Conservation (phyloP, 495 filamentous ascomycete species). For the Penicillium angulare region DNA sequence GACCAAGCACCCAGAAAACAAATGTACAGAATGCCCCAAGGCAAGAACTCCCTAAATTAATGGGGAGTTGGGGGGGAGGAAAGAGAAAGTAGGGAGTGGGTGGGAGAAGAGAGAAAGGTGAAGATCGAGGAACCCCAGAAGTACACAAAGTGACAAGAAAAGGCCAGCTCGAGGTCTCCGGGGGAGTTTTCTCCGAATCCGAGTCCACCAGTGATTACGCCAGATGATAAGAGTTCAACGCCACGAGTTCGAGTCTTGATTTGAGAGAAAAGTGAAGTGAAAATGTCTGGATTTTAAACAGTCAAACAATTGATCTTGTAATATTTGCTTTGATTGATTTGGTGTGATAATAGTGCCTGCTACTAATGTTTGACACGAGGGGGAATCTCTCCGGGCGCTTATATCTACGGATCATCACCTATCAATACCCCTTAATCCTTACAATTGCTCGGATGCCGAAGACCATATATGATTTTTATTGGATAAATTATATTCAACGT, state of each 20-base stretch:
- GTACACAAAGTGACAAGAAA: slow-evolving; percentile 30
- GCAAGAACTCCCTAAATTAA: slow-evolving; percentile 12
- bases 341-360: too few relatives aligned
- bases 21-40: slow-evolving; percentile 18
- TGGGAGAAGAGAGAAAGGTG: slow-evolving; percentile 12
- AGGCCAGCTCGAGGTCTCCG: slow-evolving; percentile 35
- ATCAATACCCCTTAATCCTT: too few relatives aligned
- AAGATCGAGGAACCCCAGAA: slow-evolving; percentile 33
- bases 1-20: slow-evolving; percentile 14
- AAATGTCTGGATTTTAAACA: not conserved
- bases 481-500: too few relatives aligned
- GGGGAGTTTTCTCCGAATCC: slow-evolving; percentile 32
- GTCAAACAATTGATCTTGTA: not conserved
- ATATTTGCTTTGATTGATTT: too few relatives aligned
- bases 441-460: too few relatives aligned
- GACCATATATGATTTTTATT: too few relatives aligned
- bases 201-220: slow-evolving; percentile 10
- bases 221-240: too few relatives aligned
- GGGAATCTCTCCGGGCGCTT: too few relatives aligned
- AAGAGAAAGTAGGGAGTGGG: slow-evolving; percentile 12
- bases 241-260: too few relatives aligned
- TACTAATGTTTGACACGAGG: too few relatives aligned
- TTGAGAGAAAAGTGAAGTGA: too few relatives aligned
- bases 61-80: slow-evolving; percentile 12
- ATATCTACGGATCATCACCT: too few relatives aligned